phyloP scores from a whole-genome alignment of 208 protist species.

The Leishmania amazonensis region DNA sequence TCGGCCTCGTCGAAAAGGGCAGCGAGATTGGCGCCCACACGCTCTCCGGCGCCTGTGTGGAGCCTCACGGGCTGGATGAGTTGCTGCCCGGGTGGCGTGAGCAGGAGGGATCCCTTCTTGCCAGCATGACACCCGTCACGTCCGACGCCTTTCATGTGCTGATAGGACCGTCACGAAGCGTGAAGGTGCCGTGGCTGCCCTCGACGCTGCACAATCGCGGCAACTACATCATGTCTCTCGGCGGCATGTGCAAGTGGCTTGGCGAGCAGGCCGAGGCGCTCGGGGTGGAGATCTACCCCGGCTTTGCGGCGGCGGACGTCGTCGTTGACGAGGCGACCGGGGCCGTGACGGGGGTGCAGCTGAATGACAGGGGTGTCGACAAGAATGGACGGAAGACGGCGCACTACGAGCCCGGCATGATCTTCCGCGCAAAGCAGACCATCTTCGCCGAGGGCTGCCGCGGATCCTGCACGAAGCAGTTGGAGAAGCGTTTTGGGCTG shows the following conservation, averaged over 20 bases:
- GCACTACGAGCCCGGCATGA: constrained; percentile 95
- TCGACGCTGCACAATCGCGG: constrained; percentile 92
- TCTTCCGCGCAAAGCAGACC: constrained; percentile 95
- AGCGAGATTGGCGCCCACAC: constrained; percentile 96
- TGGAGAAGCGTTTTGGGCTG: constrained; percentile 91
- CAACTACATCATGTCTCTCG: constrained; percentile 96
- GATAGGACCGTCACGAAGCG: constrained; percentile 45
- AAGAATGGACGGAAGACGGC: constrained; percentile 94
- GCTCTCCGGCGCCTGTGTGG: constrained; percentile 97
- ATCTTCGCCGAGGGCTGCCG: constrained; percentile 98
- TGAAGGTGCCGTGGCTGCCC: constrained; percentile 74
- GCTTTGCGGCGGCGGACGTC: constrained; percentile 92
- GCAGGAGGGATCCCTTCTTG: constrained; percentile 51
- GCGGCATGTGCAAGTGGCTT: constrained; percentile 94
- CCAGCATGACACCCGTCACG: constrained; percentile 85
- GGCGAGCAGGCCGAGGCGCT: constrained; percentile 94
- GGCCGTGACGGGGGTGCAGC: constrained; percentile 67
- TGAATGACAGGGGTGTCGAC: constrained; percentile 88
- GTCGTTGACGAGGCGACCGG: constrained; percentile 48
- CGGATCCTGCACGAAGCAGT: constrained; percentile 94
- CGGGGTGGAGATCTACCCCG: constrained; percentile 97
- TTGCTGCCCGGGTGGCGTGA: constrained; percentile 96
- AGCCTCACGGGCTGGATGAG: constrained; percentile 95
- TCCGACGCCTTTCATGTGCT: constrained; percentile 92
- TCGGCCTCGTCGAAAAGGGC: constrained; percentile 97